Evolutionary conservation across 805 yeast genomes (phyloP), one percentile per base, ranked within the genome.

Genomic region (Lachancea waltii): DNA sequence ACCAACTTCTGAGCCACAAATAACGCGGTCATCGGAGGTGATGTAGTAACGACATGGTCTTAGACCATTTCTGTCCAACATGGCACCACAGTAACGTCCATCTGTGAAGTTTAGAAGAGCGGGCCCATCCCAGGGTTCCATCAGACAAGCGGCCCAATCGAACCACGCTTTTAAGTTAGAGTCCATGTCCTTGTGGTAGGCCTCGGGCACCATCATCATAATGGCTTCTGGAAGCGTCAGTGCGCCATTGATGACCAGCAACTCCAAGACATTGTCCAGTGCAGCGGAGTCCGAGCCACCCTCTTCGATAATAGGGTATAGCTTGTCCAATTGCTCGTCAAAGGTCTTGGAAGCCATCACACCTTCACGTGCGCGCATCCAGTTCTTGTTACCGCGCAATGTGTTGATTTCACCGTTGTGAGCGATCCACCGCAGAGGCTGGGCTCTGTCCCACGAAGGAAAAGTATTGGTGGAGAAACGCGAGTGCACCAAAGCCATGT

Each of bases 41-140:
- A 92, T 80, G 64, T 92, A 92, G 71, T 85, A 90, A 60, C 98
- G 85, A 70, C 98, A 92, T 25, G 98, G 98, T 68, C 98, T 82
- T 57, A 90, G 74, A 47, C 98, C 98, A 60, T 92, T 90, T 68
- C 98, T 79, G 67, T 90, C 98, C 49, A 92, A 74, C 63, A 89
- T 89, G 35, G 98, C 98, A 70, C 98, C 98, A 67, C 96, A 86
- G 73, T 85, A 90, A 53, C 97, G 76, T 51, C 95, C 97, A 64
- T 90, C 97, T 25, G 97, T 90, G 63, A 90, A 92, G 21, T 95
- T 87, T 69, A 90, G 85, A 50, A 92, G 69, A 24, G 97, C 97
- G 14, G 98, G 98, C 48, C 98, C 98, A 67, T 90, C 98, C 98
- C 98, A 90, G 7, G 97, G 97, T 68, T 90, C 98, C 96, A 92